These are phyloP conservation scores for Phytophthora ramorum DNA, from an alignment of 352 stramenopile species.

Conservation along the genomic window DNA sequence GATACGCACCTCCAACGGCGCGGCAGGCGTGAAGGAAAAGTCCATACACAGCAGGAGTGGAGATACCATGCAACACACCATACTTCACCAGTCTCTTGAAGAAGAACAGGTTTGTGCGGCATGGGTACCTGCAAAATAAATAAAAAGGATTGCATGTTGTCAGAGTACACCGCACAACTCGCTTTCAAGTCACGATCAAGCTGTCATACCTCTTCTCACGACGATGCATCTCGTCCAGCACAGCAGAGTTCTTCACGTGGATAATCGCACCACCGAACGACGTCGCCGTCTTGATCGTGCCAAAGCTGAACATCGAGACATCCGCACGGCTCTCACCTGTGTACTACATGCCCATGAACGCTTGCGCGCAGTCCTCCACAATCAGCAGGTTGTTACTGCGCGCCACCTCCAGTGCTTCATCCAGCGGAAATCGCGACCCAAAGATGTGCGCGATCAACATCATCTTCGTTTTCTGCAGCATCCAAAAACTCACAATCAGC, in stretches of 20 bases:
- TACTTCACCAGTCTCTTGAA: slow-evolving; percentile 85
- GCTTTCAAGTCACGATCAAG: background rate
- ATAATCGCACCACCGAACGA: slow-evolving; percentile 80
- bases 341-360: slow-evolving; percentile 71
- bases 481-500: slow-evolving; percentile 8
- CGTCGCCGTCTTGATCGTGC: slow-evolving; percentile 87
- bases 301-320: slow-evolving; percentile 90
- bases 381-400: slow-evolving; percentile 60
- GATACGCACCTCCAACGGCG: slow-evolving; percentile 53
- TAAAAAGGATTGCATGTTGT: background rate
- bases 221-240: slow-evolving; percentile 75
- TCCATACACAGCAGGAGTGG: slow-evolving; percentile 75
- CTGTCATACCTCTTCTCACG: slow-evolving; percentile 55
- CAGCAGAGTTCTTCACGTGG: slow-evolving; percentile 56
- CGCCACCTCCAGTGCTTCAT: slow-evolving; percentile 59
- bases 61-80: slow-evolving; percentile 69
- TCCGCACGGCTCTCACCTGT: slow-evolving; percentile 67
- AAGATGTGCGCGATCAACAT: slow-evolving; percentile 88
- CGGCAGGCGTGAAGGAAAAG: slow-evolving; percentile 75
- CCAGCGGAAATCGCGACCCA: slow-evolving; percentile 66
- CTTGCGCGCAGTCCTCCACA: slow-evolving; percentile 85
- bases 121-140: slow-evolving; percentile 49
- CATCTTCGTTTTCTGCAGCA: slow-evolving; percentile 59
- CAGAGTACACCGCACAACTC: slow-evolving; percentile 3
- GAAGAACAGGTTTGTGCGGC: slow-evolving; percentile 75